These are phyloP conservation scores for Taphrina deformans DNA, from an alignment of 1,139 yeast genomes.

Conservation along the genomic window DNA sequence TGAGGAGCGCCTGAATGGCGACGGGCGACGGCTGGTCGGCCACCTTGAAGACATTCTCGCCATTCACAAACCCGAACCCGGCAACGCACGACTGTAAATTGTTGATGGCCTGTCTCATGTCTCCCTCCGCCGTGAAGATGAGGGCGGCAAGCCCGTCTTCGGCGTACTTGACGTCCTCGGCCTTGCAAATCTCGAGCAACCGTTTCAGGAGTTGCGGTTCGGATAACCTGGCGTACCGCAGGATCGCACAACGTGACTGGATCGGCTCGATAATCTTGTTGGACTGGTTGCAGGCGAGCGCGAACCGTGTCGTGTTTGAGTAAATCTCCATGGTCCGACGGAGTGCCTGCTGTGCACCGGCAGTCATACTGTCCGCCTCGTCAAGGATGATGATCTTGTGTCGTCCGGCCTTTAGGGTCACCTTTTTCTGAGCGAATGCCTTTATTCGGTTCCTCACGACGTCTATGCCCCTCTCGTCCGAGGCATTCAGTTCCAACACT, in stretches of 20 bases:
- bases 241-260: conserved; percentile 93
- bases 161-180: conserved; percentile 73
- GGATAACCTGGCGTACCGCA: conserved; percentile 74
- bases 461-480: conserved; percentile 90
- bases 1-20: conserved; percentile 72
- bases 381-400: conserved; percentile 89
- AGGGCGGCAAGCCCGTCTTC: conserved; percentile 92
- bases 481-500: conserved; percentile 88
- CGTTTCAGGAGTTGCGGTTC: conserved; percentile 84
- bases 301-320: conserved; percentile 91
- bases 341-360: conserved; percentile 96
- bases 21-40: conserved; percentile 97
- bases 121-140: conserved; percentile 97
- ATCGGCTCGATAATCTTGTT: conserved; percentile 93
- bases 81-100: conserved; percentile 91
- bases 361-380: conserved; percentile 98
- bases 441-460: conserved; percentile 91
- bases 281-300: conserved; percentile 94
- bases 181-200: conserved; percentile 66
- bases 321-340: conserved; percentile 97
- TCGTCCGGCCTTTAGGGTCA: conserved; percentile 65
- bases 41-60: conserved; percentile 87
- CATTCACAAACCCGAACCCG: conserved; percentile 86
- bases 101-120: conserved; percentile 97
- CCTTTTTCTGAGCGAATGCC: conserved; percentile 93